phyloP scores from a whole-genome alignment of 1,284 basidiomycete genomes.

The Microbotryum scabiosae region DNA sequence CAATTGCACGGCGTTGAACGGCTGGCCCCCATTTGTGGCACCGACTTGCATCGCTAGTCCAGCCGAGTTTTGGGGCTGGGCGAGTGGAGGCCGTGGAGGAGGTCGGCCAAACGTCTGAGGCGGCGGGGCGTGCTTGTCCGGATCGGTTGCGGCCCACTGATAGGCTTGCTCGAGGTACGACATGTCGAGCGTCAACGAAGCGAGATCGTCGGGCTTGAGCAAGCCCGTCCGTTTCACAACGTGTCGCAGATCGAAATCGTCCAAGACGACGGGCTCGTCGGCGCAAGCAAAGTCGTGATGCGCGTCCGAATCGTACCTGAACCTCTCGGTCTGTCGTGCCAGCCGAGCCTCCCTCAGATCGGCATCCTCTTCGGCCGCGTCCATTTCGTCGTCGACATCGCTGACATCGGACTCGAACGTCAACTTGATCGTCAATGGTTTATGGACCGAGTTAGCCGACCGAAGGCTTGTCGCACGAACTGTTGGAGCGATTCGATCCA shows the following conservation, averaged over 20 bases:
- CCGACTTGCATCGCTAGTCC: neutral
- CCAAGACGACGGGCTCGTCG: constrained; percentile 30
- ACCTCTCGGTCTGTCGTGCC: constrained; percentile 51
- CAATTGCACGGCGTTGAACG: neutral
- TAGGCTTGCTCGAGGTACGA: constrained; percentile 32
- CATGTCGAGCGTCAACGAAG: constrained; percentile 24
- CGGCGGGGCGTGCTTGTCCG: constrained; percentile 24
- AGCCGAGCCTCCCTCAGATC: constrained; percentile 35
- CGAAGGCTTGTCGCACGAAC: constrained; percentile 17
- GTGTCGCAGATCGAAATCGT: constrained; percentile 33
- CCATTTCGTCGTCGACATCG: constrained; percentile 9
- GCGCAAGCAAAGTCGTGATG: constrained; percentile 29
- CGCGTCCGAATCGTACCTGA: constrained; percentile 54
- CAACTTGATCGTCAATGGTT: neutral
- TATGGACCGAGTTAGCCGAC: constrained; percentile 11
- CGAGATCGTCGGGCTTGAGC: constrained; percentile 26
- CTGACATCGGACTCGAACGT: neutral
- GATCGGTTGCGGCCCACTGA: constrained; percentile 26
- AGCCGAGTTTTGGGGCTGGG: neutral
- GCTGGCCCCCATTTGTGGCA: neutral
- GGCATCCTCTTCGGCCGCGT: constrained; percentile 29
- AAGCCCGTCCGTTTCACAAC: constrained; percentile 24
- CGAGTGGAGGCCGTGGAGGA: constrained; percentile 15
- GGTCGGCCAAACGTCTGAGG: constrained; percentile 29
- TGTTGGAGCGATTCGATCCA: constrained; percentile 59